Conservation (phyloP, 2,329 filamentous ascomycete genomes). For the Neoscytalidium dimidiatum region DNA sequence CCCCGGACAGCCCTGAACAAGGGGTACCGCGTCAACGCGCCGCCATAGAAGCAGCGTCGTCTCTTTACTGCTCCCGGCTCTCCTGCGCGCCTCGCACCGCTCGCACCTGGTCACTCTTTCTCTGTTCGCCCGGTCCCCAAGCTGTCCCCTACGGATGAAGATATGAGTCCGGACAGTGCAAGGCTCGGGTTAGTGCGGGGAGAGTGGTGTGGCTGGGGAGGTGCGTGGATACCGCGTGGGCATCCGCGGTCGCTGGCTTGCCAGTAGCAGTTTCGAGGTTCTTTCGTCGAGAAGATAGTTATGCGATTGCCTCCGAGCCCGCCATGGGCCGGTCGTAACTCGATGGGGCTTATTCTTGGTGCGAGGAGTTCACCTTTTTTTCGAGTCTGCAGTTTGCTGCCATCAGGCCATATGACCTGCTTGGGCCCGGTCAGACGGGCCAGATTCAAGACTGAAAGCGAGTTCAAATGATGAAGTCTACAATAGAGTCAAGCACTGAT, state of each 20-base stretch:
- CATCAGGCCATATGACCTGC: conserved; percentile 30
- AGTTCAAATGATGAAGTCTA: conserved; percentile 85
- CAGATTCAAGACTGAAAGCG: conserved; percentile 51
- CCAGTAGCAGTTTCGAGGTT: conserved; percentile 47
- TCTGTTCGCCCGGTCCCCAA: neutral
- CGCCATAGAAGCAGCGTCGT: conserved; percentile 98
- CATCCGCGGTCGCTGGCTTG: conserved; percentile 21
- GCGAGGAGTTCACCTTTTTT: conserved; percentile 73
- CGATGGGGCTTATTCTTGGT: conserved; percentile 99
- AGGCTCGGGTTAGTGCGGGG: conserved; percentile 18
- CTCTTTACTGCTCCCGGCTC: conserved; percentile 59
- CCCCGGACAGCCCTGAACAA: conserved; percentile 80
- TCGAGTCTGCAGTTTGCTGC: conserved; percentile 47
- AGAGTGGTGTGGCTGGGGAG: conserved; percentile 27
- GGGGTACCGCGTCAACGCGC: conserved; percentile 88
- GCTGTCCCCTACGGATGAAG: conserved; percentile 20
- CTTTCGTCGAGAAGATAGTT: conserved; percentile 96
- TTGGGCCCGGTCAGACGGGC: conserved; percentile 69
- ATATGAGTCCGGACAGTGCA: conserved; percentile 26
- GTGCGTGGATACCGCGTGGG: conserved; percentile 30
- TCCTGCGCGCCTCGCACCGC: conserved; percentile 53
- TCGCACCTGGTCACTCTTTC: conserved; percentile 41
- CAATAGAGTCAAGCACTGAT: conserved; percentile 99
- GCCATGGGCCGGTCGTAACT: conserved; percentile 70
- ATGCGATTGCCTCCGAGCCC: conserved; percentile 85